phyloP scores from a whole-genome alignment of 179 eudicot genomes.

The Spergularia azorica region DNA sequence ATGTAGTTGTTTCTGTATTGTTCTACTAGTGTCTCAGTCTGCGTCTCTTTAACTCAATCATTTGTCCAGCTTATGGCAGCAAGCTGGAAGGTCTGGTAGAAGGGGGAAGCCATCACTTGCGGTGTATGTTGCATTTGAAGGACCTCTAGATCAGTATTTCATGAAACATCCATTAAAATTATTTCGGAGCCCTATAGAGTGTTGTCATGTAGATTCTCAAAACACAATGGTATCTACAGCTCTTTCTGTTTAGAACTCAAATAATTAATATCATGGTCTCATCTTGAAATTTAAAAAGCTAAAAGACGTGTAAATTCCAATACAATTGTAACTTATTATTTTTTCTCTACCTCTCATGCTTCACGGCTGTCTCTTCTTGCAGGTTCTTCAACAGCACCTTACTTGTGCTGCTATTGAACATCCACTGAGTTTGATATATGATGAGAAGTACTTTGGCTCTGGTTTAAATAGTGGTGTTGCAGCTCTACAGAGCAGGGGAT shows the following conservation, averaged over 20 bases:
- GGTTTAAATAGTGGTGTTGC: constrained; percentile 49
- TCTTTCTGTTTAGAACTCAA: background rate
- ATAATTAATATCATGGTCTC: background rate
- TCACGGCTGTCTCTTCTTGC: constrained; percentile 19
- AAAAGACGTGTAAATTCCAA: no score
- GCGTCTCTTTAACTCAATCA: background rate
- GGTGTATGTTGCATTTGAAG: constrained; percentile 94
- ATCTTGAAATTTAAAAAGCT: no score
- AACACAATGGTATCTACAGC: constrained; percentile 63
- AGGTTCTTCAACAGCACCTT: constrained; percentile 95
- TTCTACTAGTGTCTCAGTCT: background rate
- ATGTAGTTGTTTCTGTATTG: constrained; percentile 16
- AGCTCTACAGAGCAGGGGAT: constrained; percentile 62
- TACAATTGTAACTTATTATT: background rate
- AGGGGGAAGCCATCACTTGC: constrained; percentile 92
- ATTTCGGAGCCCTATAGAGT: constrained; percentile 78
- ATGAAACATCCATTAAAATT: constrained; percentile 88
- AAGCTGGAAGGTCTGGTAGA: constrained; percentile 99
- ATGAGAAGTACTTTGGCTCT: constrained; percentile 77
- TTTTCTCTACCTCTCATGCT: constrained; percentile 9
- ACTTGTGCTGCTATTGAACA: constrained; percentile 85
- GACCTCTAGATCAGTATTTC: constrained; percentile 96
- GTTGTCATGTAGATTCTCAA: constrained; percentile 90
- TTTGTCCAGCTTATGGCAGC: constrained; percentile 83
- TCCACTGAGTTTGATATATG: constrained; percentile 75